Evolutionary conservation across 139 green algal genomes (phyloP).

Genomic region (Marvania coccoides): DNA sequence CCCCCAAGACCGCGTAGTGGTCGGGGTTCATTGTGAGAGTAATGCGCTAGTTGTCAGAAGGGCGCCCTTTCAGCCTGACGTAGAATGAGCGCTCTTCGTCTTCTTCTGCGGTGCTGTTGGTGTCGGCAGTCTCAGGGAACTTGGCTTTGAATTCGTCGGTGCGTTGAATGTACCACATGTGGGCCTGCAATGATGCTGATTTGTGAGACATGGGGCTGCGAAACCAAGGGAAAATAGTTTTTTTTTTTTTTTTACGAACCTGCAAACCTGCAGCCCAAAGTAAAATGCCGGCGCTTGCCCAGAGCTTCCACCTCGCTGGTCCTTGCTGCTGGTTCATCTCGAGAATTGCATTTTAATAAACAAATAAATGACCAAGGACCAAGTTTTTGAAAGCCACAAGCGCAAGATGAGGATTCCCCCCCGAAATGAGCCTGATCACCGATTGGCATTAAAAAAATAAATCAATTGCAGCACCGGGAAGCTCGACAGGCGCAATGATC

Average conservation of each 20-base stretch:
- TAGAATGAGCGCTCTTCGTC: background rate
- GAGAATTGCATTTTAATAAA: background rate
- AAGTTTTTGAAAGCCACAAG: background rate
- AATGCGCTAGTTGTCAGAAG: background rate
- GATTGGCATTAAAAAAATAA: background rate
- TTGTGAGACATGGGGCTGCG: no score
- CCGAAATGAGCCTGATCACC: background rate
- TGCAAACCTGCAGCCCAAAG: background rate
- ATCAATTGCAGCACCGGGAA: background rate
- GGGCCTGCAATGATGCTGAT: slow-evolving; percentile 21
- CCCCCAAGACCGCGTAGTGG: slow-evolving; percentile 29
- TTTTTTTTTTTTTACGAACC: no score
- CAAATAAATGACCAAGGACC: background rate
- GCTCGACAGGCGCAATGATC: slow-evolving; percentile 1
- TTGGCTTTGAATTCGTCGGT: slow-evolving; percentile 23
- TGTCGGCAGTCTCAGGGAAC: slow-evolving; percentile 11
- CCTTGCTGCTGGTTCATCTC: background rate
- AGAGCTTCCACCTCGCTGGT: slow-evolving; percentile 3
- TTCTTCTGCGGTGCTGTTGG: background rate
- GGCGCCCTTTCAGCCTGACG: slow-evolving; percentile 5
- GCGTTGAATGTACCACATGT: slow-evolving; percentile 14
- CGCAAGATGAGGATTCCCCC: background rate
- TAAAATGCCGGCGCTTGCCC: slow-evolving; percentile 1
- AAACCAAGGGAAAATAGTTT: background rate
- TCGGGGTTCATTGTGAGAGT: no score